A percentile compares a stretch with the other conserved stretches of the same genome.
Conservation (phyloP, 805 yeast genomes). For the Teunomyces funiuensis region DNA sequence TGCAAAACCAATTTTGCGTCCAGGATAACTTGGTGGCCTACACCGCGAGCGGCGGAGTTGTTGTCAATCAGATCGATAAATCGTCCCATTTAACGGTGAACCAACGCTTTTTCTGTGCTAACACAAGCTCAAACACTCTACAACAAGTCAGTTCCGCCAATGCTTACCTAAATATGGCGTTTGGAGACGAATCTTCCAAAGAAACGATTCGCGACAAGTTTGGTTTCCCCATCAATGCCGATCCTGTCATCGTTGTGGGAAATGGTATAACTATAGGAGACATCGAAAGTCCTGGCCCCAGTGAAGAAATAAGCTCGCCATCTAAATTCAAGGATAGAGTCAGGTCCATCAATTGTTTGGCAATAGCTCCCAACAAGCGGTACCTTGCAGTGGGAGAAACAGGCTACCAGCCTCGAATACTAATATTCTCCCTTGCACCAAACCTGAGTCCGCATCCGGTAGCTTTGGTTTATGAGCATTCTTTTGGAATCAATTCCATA, state of each 20-base stretch:
- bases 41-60: constrained; percentile 61
- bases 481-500: constrained; percentile 58
- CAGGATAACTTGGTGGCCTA: constrained; percentile 47
- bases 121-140: constrained; percentile 13
- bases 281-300: constrained; percentile 8
- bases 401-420: constrained; percentile 67
- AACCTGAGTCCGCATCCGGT: constrained; percentile 50
- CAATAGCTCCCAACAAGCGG: constrained; percentile 53
- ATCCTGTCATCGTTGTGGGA: constrained; percentile 28
- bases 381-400: constrained; percentile 68
- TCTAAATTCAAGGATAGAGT: constrained; percentile 41
- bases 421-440: constrained; percentile 57
- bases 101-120: constrained; percentile 57
- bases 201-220: constrained; percentile 27
- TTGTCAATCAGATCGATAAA: constrained; percentile 39
- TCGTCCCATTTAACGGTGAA: constrained; percentile 17
- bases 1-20: constrained; percentile 40
- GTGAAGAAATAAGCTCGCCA: constrained; percentile 11
- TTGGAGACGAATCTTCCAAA: constrained; percentile 7
- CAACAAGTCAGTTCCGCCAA: constrained; percentile 18
- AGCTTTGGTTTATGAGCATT: constrained; percentile 58
- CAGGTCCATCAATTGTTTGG: constrained; percentile 55
- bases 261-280: constrained; percentile 11
- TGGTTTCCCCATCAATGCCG: constrained; percentile 33
- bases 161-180: constrained; percentile 29